phyloP scores from a whole-genome alignment of 73 alveolate genomes.

The Tetrahymena malaccensis region DNA sequence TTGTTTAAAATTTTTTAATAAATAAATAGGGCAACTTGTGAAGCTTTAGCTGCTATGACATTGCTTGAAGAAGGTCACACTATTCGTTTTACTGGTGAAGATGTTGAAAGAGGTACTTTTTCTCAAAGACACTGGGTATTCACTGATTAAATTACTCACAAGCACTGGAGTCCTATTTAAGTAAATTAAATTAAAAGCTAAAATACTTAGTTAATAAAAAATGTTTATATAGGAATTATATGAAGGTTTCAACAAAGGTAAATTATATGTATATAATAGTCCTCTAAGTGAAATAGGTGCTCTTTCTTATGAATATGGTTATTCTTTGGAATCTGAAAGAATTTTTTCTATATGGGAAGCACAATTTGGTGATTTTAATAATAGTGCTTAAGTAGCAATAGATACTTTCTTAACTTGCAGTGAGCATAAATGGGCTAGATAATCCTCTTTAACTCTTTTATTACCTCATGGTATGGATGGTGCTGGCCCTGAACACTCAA shows the following conservation, averaged over 20 bases:
- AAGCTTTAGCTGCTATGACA: constrained; percentile 28
- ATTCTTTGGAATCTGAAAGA: constrained; percentile 73
- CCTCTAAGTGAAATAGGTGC: constrained; percentile 65
- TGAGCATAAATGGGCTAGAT: constrained; percentile 88
- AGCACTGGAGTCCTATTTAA: constrained; percentile 41
- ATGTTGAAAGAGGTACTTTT: constrained; percentile 96
- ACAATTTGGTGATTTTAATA: constrained; percentile 55
- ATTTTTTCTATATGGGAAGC: constrained; percentile 91
- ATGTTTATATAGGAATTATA: background rate
- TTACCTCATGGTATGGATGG: constrained; percentile 97
- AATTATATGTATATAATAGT: constrained; percentile 50
- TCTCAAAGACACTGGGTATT: constrained; percentile 87
- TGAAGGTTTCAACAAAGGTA: constrained; percentile 21
- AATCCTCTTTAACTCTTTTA: constrained; percentile 69
- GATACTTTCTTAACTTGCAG: constrained; percentile 80
- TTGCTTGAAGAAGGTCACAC: constrained; percentile 43
- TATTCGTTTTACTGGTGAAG: constrained; percentile 89
- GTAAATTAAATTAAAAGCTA: constrained; percentile 5
- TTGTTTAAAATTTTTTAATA: background rate
- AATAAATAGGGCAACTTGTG: constrained; percentile 21
- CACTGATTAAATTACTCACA: constrained; percentile 56
- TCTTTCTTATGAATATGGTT: constrained; percentile 66
- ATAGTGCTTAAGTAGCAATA: constrained; percentile 38
- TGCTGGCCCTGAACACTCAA: constrained; percentile 95
- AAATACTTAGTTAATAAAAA: background rate